Evolutionary conservation across 1,139 yeast genomes (phyloP).

Genomic region (Kodamaea sp.): DNA sequence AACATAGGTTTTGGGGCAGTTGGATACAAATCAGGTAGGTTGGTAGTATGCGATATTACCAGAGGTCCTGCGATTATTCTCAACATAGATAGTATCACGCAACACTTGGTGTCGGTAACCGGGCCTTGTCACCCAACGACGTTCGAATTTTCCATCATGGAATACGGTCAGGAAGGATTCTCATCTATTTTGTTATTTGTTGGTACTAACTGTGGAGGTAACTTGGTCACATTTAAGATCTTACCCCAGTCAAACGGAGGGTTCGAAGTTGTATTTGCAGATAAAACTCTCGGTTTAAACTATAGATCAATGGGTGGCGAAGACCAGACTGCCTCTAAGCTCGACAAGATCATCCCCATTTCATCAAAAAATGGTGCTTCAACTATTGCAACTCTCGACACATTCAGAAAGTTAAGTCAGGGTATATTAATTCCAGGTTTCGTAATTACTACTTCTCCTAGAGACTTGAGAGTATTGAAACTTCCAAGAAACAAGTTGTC

Average conservation of each 20-base stretch:
- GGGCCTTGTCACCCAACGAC: slow-evolving; percentile 51
- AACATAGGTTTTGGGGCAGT: slow-evolving; percentile 84
- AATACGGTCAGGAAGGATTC: slow-evolving; percentile 61
- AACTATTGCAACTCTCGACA: slow-evolving; percentile 62
- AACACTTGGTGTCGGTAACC: slow-evolving; percentile 39
- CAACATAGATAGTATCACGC: slow-evolving; percentile 45
- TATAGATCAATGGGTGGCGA: slow-evolving; percentile 30
- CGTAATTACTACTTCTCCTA: slow-evolving; percentile 55
- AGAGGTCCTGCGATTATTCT: slow-evolving; percentile 83
- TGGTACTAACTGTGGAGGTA: slow-evolving; percentile 80
- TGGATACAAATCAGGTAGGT: slow-evolving; percentile 74
- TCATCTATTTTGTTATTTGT: slow-evolving; percentile 72
- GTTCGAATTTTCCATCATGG: slow-evolving; percentile 74
- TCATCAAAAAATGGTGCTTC: slow-evolving; percentile 60
- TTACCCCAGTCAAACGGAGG: slow-evolving; percentile 71
- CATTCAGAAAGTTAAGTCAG: slow-evolving; percentile 59
- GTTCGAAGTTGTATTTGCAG: slow-evolving; percentile 60
- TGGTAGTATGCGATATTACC: slow-evolving; percentile 71
- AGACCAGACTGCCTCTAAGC: slow-evolving; percentile 49
- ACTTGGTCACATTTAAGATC: slow-evolving; percentile 64
- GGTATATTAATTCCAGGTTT: slow-evolving; percentile 68
- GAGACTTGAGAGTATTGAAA: slow-evolving; percentile 65
- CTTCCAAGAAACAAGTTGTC: slow-evolving; percentile 63
- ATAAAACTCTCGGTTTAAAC: slow-evolving; percentile 44
- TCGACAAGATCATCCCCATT: slow-evolving; percentile 60